Evolutionary conservation across 257 asterid genomes (phyloP).

Genomic region (Haberlea rhodopensis): DNA sequence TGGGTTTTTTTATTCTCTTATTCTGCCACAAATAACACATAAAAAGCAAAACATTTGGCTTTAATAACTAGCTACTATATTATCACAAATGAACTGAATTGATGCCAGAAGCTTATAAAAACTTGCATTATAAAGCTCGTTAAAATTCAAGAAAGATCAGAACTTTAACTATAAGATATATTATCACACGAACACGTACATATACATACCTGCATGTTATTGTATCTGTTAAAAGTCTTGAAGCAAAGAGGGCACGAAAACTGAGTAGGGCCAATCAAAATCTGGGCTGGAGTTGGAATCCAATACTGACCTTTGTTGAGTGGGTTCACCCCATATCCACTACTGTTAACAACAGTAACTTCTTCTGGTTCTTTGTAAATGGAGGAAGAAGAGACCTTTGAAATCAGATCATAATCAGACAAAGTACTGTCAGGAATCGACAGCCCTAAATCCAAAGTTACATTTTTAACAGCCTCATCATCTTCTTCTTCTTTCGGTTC

Average conservation of each 20-base stretch:
- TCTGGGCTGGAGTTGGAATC: constrained; percentile 65
- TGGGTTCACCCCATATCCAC: constrained; percentile 39
- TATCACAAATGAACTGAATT: not conserved
- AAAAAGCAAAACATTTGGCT: constrained; percentile 8
- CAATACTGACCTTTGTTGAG: constrained; percentile 64
- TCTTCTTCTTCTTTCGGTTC: constrained; percentile 27
- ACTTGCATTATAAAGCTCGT: too few relatives aligned
- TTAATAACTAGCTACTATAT: not conserved
- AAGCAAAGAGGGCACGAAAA: constrained; percentile 63
- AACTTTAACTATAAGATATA: not conserved
- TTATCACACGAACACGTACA: not conserved
- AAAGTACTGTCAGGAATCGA: constrained; percentile 32
- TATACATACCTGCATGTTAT: constrained; percentile 47
- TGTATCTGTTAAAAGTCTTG: constrained; percentile 60
- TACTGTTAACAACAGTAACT: constrained; percentile 30
- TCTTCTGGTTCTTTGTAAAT: constrained; percentile 24
- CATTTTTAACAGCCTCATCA: constrained; percentile 24
- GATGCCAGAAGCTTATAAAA: not conserved
- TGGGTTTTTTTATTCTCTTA: constrained; percentile 39
- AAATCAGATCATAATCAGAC: constrained; percentile 31
- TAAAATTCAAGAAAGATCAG: not conserved
- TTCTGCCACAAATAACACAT: constrained; percentile 22
- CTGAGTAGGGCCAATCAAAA: constrained; percentile 59
- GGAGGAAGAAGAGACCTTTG: constrained; percentile 34
- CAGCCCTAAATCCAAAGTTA: constrained; percentile 53